Base-by-base conservation (phyloP, 2,329 filamentous ascomycete species). In the Aspergillus sp. region DNA sequence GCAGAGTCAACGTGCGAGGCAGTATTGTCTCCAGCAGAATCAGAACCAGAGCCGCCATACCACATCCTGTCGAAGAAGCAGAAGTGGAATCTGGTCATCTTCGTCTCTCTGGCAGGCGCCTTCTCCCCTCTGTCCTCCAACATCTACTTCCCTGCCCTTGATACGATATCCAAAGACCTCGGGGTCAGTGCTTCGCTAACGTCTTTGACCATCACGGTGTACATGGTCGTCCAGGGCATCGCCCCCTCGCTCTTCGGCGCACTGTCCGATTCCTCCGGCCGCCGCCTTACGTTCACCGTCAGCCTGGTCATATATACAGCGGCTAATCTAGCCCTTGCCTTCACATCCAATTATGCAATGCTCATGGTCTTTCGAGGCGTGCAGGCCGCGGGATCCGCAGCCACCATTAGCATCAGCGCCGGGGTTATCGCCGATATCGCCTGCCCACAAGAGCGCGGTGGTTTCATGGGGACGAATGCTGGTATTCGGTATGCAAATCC, bases 191-290 rank as follows among this genome's bases (percentile, higher is more conserved):
- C 67, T 50, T 61, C 68, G 12, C 57, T 72, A 3, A 64, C 71
- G 17, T 72, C 69, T 12, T 59, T 76, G n/a, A 75, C 74, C 1
- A 67, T 76, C 17, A 76, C 74, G 0, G 59, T 73, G 37, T 84
- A 83, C 61, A 77, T 82, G 67, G 72, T 83, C 50, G 69, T 82
- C 4, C 82, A 83, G 67, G 82, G 79, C 5, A 66, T 83, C 15
- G 76, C 79, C 3, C 80, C 82, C 0, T 70, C 76, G 4, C 70
- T 83, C 51, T 83, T 79, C 77, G 79, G 77, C 7, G 74, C 79
- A 0, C 68, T 83, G 8, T 79, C 80, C 0, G 81, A 83, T 60
- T 70, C 70, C 0, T 60, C 77, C 5, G 81, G 81, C 0, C 74
- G 81, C 3, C 74, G 81, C 13, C 69, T 73, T 0, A 73, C 78